Conservation (phyloP, 2,329 filamentous ascomycete genomes). For the Penicillium brasilianum region DNA sequence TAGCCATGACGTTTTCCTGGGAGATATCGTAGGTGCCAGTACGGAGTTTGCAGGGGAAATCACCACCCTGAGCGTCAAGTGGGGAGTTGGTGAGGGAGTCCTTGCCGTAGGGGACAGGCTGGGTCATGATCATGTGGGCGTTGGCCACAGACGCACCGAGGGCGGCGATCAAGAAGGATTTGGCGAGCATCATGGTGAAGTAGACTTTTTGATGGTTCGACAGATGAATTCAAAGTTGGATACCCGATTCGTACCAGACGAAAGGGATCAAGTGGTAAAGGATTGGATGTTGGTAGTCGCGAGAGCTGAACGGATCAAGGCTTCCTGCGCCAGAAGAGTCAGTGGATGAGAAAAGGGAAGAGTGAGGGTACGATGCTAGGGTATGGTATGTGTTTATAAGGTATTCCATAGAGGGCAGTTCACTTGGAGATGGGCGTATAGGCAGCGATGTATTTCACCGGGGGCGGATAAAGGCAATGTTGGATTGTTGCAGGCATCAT, state of each 20-base stretch:
- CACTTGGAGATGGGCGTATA: not conserved
- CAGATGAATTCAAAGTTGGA: constrained; percentile 27
- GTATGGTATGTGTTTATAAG: constrained; percentile 1
- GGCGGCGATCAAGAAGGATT: constrained; percentile 45
- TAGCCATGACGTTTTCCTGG: constrained; percentile 65
- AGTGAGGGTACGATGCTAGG: constrained; percentile 4
- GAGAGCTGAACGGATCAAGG: constrained; percentile 17
- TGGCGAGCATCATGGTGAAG: constrained; percentile 38
- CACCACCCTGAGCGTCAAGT: constrained; percentile 60
- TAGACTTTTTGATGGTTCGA: constrained; percentile 24
- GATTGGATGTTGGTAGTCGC: constrained; percentile 30
- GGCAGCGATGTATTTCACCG: constrained; percentile 5
- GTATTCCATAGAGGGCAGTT: not conserved
- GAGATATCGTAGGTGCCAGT: constrained; percentile 47
- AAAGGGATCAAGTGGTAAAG: constrained; percentile 30
- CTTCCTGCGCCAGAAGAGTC: constrained; percentile 23
- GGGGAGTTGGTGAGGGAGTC: constrained; percentile 66
- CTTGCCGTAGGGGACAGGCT: constrained; percentile 67
- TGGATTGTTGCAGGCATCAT: not conserved
- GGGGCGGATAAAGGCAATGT: not conserved
- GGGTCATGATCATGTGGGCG: constrained; percentile 77
- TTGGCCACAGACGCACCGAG: constrained; percentile 62
- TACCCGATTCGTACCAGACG: constrained; percentile 45
- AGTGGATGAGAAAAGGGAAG: constrained; percentile 14
- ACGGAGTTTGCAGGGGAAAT: constrained; percentile 84